Base-by-base conservation (phyloP, 2,329 filamentous ascomycete species). In the Alternaria hordeiaustralica region DNA sequence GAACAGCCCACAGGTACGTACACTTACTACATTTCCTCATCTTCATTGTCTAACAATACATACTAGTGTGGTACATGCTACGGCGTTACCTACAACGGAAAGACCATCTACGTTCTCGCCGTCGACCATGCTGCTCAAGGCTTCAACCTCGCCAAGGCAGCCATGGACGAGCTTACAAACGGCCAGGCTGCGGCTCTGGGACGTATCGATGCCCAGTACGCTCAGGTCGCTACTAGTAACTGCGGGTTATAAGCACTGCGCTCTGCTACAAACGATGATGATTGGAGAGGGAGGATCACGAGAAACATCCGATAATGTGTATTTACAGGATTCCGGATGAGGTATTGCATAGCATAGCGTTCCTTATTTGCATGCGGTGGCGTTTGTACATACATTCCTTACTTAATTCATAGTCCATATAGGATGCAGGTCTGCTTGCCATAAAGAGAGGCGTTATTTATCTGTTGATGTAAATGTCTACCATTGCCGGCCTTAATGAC, bases 21-120 rank as follows among this genome's bases (percentile, higher is more conserved):
- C 44, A 53, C 55, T 23, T 46, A 25, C 58, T 43, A 11, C 25
- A 26, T 58, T 26, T 9, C 10, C n/a, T 45, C 33, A 15, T 20
- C 12, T 53, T 53, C 12, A 41, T 10, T 8, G 30, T 58, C 67
- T 70, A 64, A 71, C 49, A 50, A 41, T 26, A 11, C 9, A 46
- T 60, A 13, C 69, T 23, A 84, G 75, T 87, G 86, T 73, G 85
- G 85, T 53, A 83, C 82, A 47, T 87, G 86, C 80, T 87, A 85
- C 73, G 74, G 79, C 56, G 69, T 87, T 58, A 81, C 80, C 47
- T 87, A 83, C 75, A 80, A 82, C 50, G 79, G 79, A 63, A 77
- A 81, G 55, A 82, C 79, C 47, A 82, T 87, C 74, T 82, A 84
- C 64, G 77, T 87, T 23, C 76, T 84, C 15, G 86, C 82, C 3